Conservation (phyloP, 768 basidiomycete genomes). For the Boletus rubroflammeus region DNA sequence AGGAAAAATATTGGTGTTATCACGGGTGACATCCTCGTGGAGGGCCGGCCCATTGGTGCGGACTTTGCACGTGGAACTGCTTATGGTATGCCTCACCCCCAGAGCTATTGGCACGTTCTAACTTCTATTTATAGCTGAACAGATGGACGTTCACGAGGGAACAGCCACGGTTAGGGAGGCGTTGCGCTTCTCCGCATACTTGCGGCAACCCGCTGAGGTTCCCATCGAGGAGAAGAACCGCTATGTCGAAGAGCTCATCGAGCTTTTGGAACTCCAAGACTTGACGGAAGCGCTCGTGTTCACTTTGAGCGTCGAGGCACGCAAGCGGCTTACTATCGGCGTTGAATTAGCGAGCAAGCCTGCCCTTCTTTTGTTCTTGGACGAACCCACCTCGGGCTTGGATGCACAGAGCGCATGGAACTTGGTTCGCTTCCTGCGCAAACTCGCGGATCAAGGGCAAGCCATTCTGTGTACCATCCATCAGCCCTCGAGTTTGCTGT, state of each 20-base stretch:
- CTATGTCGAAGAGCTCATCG: conserved; percentile 81
- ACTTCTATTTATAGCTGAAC: conserved; percentile 51
- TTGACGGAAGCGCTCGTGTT: conserved; percentile 79
- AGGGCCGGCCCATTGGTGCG: conserved; percentile 57
- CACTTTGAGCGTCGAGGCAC: conserved; percentile 61
- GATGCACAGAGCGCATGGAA: conserved; percentile 76
- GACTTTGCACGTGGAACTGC: conserved; percentile 69
- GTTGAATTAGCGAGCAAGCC: conserved; percentile 84
- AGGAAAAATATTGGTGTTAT: conserved; percentile 70
- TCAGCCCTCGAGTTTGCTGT: conserved; percentile 81
- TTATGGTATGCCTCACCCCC: conserved; percentile 49
- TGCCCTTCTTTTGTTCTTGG: conserved; percentile 24
- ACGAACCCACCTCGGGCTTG: conserved; percentile 54
- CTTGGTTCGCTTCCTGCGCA: conserved; percentile 74
- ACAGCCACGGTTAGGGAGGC: conserved; percentile 83
- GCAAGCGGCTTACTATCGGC: conserved; percentile 87
- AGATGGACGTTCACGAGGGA: conserved; percentile 83
- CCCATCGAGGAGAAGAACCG: conserved; percentile 69
- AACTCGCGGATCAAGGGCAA: conserved; percentile 81
- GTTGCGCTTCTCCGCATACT: conserved; percentile 79
- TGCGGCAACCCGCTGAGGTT: conserved; percentile 70
- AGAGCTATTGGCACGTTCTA: conserved; percentile 21
- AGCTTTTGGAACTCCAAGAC: conserved; percentile 80
- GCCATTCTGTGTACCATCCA: conserved; percentile 91
- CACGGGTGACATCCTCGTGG: conserved; percentile 59